Evolutionary conservation across 495 filamentous ascomycete genomes (phyloP).

Genomic region (Paragyromitra xinjiangensis): DNA sequence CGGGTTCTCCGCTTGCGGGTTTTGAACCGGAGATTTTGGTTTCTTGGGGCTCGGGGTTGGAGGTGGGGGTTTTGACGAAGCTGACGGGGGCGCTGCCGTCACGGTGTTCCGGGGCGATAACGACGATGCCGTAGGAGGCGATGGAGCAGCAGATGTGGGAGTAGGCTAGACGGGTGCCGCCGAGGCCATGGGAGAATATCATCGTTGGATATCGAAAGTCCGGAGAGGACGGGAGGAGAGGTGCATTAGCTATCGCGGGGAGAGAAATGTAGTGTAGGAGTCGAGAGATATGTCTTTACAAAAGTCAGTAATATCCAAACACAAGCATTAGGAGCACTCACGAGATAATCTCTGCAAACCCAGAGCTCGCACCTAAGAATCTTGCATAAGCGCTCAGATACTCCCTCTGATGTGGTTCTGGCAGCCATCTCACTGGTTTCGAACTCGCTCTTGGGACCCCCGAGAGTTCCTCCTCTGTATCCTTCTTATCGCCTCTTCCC

Average conservation of each 20-base stretch:
- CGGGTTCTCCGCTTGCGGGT: constrained; percentile 40
- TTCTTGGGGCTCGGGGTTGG: neutral
- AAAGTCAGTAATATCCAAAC: neutral
- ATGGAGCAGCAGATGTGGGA: constrained; percentile 75
- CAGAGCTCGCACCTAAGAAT: constrained; percentile 69
- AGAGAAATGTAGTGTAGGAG: constrained; percentile 74
- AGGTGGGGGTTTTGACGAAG: constrained; percentile 61
- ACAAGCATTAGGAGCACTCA: constrained; percentile 59
- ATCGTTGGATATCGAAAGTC: constrained; percentile 73
- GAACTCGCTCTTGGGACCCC: constrained; percentile 17
- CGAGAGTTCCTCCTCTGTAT: constrained; percentile 7
- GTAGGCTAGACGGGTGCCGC: constrained; percentile 77
- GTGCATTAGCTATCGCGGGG: constrained; percentile 59
- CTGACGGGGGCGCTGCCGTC: constrained; percentile 76
- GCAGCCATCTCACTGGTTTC: constrained; percentile 72
- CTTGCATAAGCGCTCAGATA: constrained; percentile 73
- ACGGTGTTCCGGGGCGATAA: constrained; percentile 78
- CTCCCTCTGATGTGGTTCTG: constrained; percentile 71
- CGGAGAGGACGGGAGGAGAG: constrained; percentile 44
- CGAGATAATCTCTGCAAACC: constrained; percentile 69
- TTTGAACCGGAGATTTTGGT: constrained; percentile 28
- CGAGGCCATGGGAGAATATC: constrained; percentile 83
- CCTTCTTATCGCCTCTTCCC: constrained; percentile 16
- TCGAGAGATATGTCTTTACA: constrained; percentile 65
- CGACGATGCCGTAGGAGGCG: constrained; percentile 77